Evolutionary conservation across 129 eudicot species (phyloP), one percentile per base, ranked within the genome.

Genomic region (Flaveria ramosissima): DNA sequence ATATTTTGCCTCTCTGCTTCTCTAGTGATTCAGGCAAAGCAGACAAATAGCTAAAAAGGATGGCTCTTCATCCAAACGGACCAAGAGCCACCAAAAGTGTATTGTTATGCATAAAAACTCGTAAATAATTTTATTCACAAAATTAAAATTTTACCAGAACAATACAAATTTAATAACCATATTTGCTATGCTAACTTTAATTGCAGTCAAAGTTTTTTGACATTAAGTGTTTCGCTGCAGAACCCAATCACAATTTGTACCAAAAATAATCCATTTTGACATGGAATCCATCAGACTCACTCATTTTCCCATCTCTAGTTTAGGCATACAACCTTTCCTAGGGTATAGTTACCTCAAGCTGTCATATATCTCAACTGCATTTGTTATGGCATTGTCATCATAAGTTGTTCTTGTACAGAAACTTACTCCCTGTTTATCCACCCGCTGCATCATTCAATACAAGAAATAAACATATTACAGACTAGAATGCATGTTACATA

Each of bases 361-460:
- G 24, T 70, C 60, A 27, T 70, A 70, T 48, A 70, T 70, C 74
- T 70, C 74, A 70, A 70, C 60, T 15, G 74, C 74, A 70, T 70
- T 70, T 70, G 74, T 48, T 70, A 70, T 70, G 46, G 74, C 74
- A 70, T 70, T 21, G 43, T 70, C 74, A 46, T 70, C 74, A 21
- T 70, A 36, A 70, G 74, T 70, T 48, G 74, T 48, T 48, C 46
- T 70, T 48, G 74, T 70, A 50, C 74, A 70, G 24, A 70, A 70
- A 27, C 61, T 70, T 16, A 70, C 74, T 26, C 74, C 74, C 23
- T 48, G 45, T 70, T 70, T 48, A 48, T 70, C 74, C 74, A 70
- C 3, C 60, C 62, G 59, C 61, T 70, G 74, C 74, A 70, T 26
- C 69, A 63, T 30, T 63, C 14, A 63, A 14, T 63, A 63, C 12